Base-by-base conservation (phyloP, 2,329 filamentous ascomycete species). In the Ophiostoma tasmaniense region DNA sequence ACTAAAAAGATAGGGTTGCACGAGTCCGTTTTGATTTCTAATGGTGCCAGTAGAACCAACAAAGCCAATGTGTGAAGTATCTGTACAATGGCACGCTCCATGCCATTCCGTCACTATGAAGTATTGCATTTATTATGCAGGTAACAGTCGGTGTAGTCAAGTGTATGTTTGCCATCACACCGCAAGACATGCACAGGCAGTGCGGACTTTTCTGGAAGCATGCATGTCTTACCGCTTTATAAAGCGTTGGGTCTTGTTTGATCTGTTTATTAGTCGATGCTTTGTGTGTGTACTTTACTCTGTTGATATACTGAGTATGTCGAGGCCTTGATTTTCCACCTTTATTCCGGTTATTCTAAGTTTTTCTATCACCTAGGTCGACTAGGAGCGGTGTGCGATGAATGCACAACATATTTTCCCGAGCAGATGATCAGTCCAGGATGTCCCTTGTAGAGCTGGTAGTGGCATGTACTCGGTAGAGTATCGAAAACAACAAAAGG, bases 131-230 rank as follows among this genome's bases (percentile, higher is more conserved):
- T 25, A 55, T 25, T 25, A 55, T 55, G 50, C 22, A 55, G 50
- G 50, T 14, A 55, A 55, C 50, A 55, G 50, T 55, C 50, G 50
- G 50, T 55, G 50, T 55, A 22, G n/a, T 52, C n/a, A 45, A 45
- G n/a, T 55, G 50, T n/a, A 17, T 62, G 59, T 17, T 20, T 62
- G 25, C 59, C 25, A 62, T 35, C 30, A 30, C 59, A 62, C 59
- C 59, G 59, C 59, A 62, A 62, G 59, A 62, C 59, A 62, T 35
- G 30, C 59, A 35, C 50, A 62, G 25, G 1, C 28, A 30, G 59
- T 14, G 28, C n/a, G 28, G 59, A 35, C 59, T 30, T 62, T 62
- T 62, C 59, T 62, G 59, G 59, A 62, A 62, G 59, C 59, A 62
- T 62, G 59, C 59, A n/a, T 62, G 59, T 62, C 59, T 62, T 62